A percentile compares a stretch with the other conserved stretches of the same genome.
Evolutionary conservation across 2,329 filamentous ascomycete species (phyloP).

Genomic region (Fusarium agapanthi): DNA sequence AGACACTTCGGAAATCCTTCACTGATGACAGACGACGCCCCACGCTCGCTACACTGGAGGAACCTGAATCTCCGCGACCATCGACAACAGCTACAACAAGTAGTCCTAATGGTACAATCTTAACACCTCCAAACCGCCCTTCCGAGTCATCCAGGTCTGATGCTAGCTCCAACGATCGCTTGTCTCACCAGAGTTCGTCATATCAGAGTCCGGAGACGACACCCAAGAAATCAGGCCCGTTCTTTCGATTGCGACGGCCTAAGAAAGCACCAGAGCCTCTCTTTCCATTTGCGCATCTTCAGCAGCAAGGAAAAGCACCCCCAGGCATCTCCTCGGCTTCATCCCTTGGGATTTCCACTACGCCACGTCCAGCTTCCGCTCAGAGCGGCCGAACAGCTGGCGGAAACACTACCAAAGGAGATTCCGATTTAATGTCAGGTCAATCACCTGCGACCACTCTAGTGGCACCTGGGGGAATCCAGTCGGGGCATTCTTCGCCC

Average conservation of each 20-base stretch:
- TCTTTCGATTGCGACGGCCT: constrained; percentile 83
- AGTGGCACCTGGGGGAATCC: constrained; percentile 51
- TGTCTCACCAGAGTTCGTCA: constrained; percentile 65
- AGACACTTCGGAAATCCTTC: constrained; percentile 52
- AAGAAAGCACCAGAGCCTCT: constrained; percentile 78
- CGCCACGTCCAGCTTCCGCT: constrained; percentile 49
- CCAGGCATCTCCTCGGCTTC: constrained; percentile 52
- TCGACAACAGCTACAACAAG: constrained; percentile 42
- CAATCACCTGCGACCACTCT: constrained; percentile 59
- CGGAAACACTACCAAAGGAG: constrained; percentile 29
- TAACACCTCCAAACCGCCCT: constrained; percentile 59
- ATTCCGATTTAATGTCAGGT: constrained; percentile 23
- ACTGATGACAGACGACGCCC: constrained; percentile 50
- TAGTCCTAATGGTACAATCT: constrained; percentile 50
- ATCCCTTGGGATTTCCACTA: constrained; percentile 50
- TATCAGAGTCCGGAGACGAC: constrained; percentile 67
- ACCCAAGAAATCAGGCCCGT: constrained; percentile 71
- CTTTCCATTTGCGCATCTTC: constrained; percentile 88
- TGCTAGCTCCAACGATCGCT: constrained; percentile 76
- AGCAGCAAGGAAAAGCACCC: constrained; percentile 67
- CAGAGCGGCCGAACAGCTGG: constrained; percentile 42
- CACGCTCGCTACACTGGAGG: constrained; percentile 59
- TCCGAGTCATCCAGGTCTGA: constrained; percentile 89
- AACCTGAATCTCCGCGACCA: constrained; percentile 54
- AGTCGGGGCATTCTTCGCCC: constrained; percentile 74